Conservation (phyloP, 768 basidiomycete genomes). For the Lactarius sanguifluus region DNA sequence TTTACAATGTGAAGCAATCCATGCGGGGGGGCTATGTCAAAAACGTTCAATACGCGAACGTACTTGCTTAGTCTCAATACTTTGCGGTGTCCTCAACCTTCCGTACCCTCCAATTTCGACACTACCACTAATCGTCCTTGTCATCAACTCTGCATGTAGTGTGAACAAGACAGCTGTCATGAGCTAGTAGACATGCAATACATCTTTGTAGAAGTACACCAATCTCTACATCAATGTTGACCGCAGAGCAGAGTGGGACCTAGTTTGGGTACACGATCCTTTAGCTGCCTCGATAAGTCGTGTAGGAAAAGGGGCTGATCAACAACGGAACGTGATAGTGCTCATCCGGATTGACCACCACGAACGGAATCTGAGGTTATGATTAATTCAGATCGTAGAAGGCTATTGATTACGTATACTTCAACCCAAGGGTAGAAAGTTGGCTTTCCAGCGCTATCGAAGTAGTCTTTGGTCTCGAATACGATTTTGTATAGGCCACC, state of each 20-base stretch:
- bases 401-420: constrained; percentile 44
- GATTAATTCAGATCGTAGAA: neutral
- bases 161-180: constrained; percentile 3
- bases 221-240: constrained; percentile 21
- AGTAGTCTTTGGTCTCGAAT: constrained; percentile 84
- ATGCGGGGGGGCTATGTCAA: constrained; percentile 83
- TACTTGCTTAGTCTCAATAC: constrained; percentile 46
- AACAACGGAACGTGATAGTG: constrained; percentile 93
- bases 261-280: neutral
- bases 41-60: constrained; percentile 77
- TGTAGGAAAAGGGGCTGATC: constrained; percentile 88
- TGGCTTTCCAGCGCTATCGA: constrained; percentile 56
- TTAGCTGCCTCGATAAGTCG: constrained; percentile 90
- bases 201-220: constrained; percentile 24
- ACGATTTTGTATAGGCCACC: constrained; percentile 77
- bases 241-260: constrained; percentile 12
- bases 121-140: neutral
- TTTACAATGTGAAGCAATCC: constrained; percentile 79
- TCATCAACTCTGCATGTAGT: constrained; percentile 8
- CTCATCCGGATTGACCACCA: constrained; percentile 66
- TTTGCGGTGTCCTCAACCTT: neutral
- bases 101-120: neutral
- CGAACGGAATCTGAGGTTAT: constrained; percentile 62
- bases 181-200: constrained; percentile 12
- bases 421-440: constrained; percentile 93